phyloP scores from a whole-genome alignment of 2,329 filamentous ascomycete species.

The Stromatinia cepivora region DNA sequence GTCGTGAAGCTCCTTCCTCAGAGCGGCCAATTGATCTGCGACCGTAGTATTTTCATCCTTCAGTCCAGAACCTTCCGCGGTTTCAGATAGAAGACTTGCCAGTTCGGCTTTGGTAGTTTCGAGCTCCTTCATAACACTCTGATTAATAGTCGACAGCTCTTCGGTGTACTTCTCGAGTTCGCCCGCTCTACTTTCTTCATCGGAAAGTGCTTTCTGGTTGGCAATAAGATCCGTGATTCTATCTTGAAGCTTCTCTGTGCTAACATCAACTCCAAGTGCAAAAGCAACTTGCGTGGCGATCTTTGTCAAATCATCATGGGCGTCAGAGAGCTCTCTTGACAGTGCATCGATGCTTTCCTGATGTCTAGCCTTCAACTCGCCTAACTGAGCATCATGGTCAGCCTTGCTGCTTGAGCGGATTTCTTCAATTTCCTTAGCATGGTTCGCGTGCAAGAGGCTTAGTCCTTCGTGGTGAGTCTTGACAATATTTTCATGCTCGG shows the following conservation, averaged over 20 bases:
- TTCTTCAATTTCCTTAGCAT: conserved; percentile 52
- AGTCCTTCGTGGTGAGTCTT: conserved; percentile 55
- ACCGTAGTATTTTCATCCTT: conserved; percentile 51
- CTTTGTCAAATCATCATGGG: conserved; percentile 65
- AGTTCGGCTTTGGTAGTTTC: conserved; percentile 59
- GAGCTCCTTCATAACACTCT: conserved; percentile 61
- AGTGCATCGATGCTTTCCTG: conserved; percentile 56
- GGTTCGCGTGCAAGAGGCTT: conserved; percentile 50
- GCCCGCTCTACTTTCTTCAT: conserved; percentile 58
- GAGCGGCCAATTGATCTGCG: conserved; percentile 56
- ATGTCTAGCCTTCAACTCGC: conserved; percentile 60
- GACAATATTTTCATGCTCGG: conserved; percentile 58
- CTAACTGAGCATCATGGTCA: conserved; percentile 58
- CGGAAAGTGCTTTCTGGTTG: conserved; percentile 59
- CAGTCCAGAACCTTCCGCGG: conserved; percentile 48
- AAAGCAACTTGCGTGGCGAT: conserved; percentile 63
- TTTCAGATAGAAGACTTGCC: conserved; percentile 51
- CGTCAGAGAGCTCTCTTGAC: conserved; percentile 62
- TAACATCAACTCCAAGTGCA: conserved; percentile 61
- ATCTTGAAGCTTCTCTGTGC: conserved; percentile 66
- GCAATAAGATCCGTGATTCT: conserved; percentile 58
- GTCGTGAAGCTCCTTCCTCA: conserved; percentile 66
- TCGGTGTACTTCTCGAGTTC: conserved; percentile 57
- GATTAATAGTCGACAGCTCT: conserved; percentile 59
- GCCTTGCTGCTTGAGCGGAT: conserved; percentile 52